Evolutionary conservation across 2,329 filamentous ascomycete genomes (phyloP).

Genomic region (Fusarium pilosicola): DNA sequence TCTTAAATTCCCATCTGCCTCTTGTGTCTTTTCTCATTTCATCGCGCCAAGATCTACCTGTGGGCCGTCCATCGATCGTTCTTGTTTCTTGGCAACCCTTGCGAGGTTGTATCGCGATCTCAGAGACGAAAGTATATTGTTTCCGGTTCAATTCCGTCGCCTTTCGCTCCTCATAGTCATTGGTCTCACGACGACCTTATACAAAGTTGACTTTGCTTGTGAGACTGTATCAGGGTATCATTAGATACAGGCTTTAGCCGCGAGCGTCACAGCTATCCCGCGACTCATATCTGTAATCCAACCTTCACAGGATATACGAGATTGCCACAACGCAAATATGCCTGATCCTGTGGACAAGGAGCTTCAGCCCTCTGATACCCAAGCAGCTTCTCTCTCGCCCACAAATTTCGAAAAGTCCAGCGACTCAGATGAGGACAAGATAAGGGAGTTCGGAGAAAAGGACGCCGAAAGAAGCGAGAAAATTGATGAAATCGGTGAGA

Average conservation of each 20-base stretch:
- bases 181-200: background rate
- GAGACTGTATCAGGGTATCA: background rate
- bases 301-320: background rate
- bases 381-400: slow-evolving; percentile 45
- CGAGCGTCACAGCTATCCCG: background rate
- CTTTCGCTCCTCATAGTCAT: background rate
- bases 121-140: slow-evolving; percentile 12
- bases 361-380: slow-evolving; percentile 44
- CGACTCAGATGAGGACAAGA: slow-evolving; percentile 32
- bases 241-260: background rate
- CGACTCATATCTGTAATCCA: background rate
- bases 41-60: slow-evolving; percentile 9
- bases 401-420: slow-evolving; percentile 30
- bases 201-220: background rate
- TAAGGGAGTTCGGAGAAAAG: slow-evolving; percentile 30
- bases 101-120: slow-evolving; percentile 11
- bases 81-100: slow-evolving; percentile 10
- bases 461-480: slow-evolving; percentile 15
- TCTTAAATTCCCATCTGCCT: slow-evolving; percentile 6
- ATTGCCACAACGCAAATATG: slow-evolving; percentile 35
- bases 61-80: background rate
- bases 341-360: slow-evolving; percentile 43
- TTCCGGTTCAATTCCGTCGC: slow-evolving; percentile 18
- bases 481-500: background rate
- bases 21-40: background rate